Percentiles rank a stretch among this genome's conserved stretches.
phyloP scores from a whole-genome alignment of 768 basidiomycete genomes.

The Erythrobasidium yunnanense region DNA sequence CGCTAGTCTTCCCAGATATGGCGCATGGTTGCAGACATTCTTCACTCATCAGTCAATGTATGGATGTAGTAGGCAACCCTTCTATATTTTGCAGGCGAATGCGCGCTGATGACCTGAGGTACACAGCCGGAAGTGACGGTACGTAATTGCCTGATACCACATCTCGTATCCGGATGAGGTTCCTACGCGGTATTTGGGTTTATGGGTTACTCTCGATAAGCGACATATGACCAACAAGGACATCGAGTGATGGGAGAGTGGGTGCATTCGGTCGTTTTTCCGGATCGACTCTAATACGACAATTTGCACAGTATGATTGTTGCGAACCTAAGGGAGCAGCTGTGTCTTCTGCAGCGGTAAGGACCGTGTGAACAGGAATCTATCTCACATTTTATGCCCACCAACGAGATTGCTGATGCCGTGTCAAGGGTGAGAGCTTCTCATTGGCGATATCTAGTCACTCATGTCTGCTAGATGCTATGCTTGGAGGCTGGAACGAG shows the following conservation, averaged over 20 bases:
- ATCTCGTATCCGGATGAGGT: constrained; percentile 27
- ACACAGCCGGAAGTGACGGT: constrained; percentile 23
- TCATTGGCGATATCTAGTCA: background rate
- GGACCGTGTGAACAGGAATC: background rate
- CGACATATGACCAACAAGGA: constrained; percentile 14
- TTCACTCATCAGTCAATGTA: constrained; percentile 8
- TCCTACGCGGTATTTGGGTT: constrained; percentile 2
- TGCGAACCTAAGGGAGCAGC: constrained; percentile 27
- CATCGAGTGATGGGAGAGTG: constrained; percentile 23
- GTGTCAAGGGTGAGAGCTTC: constrained; percentile 5
- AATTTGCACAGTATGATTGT: constrained; percentile 12
- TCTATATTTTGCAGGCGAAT: background rate
- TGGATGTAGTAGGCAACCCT: constrained; percentile 10
- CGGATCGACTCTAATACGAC: background rate
- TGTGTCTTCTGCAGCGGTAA: constrained; percentile 20
- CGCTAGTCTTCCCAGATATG: constrained; percentile 26
- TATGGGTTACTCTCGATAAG: background rate
- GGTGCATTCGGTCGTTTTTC: background rate
- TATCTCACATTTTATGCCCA: background rate
- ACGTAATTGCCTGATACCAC: constrained; percentile 29
- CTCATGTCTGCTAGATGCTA: background rate
- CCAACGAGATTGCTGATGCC: constrained; percentile 1
- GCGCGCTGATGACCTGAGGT: background rate
- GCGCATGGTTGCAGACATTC: constrained; percentile 21
- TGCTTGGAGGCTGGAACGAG: constrained; percentile 14